Evolutionary conservation across 2,329 filamentous ascomycete genomes (phyloP), one percentile per base, ranked within the genome.

Genomic region (Alternaria gansuensis): DNA sequence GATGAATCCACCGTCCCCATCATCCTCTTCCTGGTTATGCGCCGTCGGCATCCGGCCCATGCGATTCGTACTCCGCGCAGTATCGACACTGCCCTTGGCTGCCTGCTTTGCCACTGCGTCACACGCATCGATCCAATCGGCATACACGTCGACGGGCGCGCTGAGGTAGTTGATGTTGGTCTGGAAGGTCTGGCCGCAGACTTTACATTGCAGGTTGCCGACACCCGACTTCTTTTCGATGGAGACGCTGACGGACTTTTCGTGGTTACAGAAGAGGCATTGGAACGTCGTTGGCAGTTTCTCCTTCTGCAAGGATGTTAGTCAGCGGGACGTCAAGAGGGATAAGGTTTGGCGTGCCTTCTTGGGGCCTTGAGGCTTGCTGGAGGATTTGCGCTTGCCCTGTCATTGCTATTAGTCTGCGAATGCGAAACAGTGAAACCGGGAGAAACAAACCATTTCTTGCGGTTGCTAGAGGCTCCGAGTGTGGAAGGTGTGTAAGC

Each of bases 231-330:
- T 98, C 84, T 96, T 97, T 77, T 99, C 93, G 50, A 99, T 85
- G 79, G 96, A 95, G 67, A 97, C 91, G 28, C 87, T 85, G 51
- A 99, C 91, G 0, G 93, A 92, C 67, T 92, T 95, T 76, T 98
- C 95, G 80, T 98, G 93, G 78, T 97, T 98, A 84, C 95, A 99
- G 81, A 99, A 99, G 44, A 99, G 88, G 77, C 95, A 99, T 57
- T 93, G 92, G 79, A 99, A 99, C n/a, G 87, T 87, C 3, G 91
- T 93, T 3, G 90, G 85, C 17, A 95, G 84, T 39, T 88, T 86
- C 69, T 93, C 90, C 76, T 85, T 76, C 76, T 79, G 56, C 54
- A 21, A 9, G 44, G 34, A 17, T 36, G 46, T 74, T 58, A 73
- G 45, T 33, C 14, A 51, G 13, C 28, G 5, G 40, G 46, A 33